A percentile compares a stretch with the other conserved stretches of the same genome.
These are phyloP conservation scores for Irpex lacteus DNA, from an alignment of 1,284 basidiomycete species.

Conservation along the genomic window DNA sequence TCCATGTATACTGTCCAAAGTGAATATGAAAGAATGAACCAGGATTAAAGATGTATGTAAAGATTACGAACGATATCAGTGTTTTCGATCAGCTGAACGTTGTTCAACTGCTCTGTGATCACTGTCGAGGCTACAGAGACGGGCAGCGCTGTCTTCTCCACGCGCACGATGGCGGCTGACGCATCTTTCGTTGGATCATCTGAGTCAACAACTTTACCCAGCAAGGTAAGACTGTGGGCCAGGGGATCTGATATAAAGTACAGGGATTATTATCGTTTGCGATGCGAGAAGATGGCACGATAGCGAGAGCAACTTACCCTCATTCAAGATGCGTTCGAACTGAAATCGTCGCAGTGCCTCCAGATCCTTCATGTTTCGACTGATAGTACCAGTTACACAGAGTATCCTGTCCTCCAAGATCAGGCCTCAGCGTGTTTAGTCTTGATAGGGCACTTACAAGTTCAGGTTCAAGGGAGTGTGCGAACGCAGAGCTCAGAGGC, in stretches of 20 bases:
- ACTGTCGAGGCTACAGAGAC: slow-evolving; percentile 25
- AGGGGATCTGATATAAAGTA: slow-evolving; percentile 42
- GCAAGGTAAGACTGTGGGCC: slow-evolving; percentile 43
- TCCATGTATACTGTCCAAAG: slow-evolving; percentile 38
- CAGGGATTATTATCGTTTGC: neutral
- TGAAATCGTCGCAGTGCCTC: slow-evolving; percentile 35
- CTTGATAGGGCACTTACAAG: neutral
- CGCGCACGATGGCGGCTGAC: slow-evolving; percentile 51
- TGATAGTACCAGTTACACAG: neutral
- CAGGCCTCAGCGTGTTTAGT: too few relatives aligned
- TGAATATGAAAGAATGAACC: neutral
- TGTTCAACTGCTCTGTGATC: slow-evolving; percentile 25
- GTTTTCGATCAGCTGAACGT: slow-evolving; percentile 34
- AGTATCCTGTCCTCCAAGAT: neutral
- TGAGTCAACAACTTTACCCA: slow-evolving; percentile 32
- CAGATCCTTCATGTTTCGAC: slow-evolving; percentile 7
- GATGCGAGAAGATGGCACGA: neutral
- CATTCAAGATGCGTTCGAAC: slow-evolving; percentile 55
- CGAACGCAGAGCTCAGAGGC: neutral
- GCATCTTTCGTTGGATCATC: slow-evolving; percentile 19
- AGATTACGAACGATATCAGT: slow-evolving; percentile 44
- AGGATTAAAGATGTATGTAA: neutral
- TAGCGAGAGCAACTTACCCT: slow-evolving; percentile 35
- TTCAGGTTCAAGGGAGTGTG: neutral
- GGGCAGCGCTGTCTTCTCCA: slow-evolving; percentile 56